phyloP scores from a whole-genome alignment of 2,329 filamentous ascomycete species.

The Ophiocordyceps camponoti-rufipedis region DNA sequence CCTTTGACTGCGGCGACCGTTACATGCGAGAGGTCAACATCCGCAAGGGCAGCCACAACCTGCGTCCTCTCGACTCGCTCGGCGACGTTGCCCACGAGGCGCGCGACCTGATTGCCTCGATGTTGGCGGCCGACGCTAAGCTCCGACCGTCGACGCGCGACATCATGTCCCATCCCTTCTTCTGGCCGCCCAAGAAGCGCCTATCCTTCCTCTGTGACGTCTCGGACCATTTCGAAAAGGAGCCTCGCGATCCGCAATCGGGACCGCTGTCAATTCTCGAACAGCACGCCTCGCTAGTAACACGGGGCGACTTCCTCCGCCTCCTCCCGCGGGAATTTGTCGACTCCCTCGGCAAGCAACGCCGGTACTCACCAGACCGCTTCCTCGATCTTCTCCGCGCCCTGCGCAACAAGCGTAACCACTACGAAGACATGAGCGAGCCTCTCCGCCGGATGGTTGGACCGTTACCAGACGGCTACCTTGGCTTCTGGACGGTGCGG shows the following conservation, averaged over 20 bases:
- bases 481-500: slow-evolving; percentile 62
- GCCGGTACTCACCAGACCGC: slow-evolving; percentile 75
- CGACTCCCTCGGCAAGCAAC: slow-evolving; percentile 78
- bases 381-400: slow-evolving; percentile 79
- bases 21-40: slow-evolving; percentile 98
- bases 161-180: slow-evolving; percentile 87
- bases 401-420: slow-evolving; percentile 88
- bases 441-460: slow-evolving; percentile 54
- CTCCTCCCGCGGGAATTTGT: slow-evolving; percentile 65
- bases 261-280: slow-evolving; percentile 43
- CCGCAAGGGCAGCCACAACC: slow-evolving; percentile 66
- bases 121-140: slow-evolving; percentile 43
- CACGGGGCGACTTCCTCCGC: slow-evolving; percentile 59
- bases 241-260: slow-evolving; percentile 68
- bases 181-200: slow-evolving; percentile 81
- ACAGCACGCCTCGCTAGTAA: slow-evolving; percentile 29
- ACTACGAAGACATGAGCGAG: slow-evolving; percentile 91
- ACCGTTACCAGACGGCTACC: slow-evolving; percentile 58
- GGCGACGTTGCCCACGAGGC: slow-evolving; percentile 78
- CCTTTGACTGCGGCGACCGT: slow-evolving; percentile 83
- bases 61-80: slow-evolving; percentile 52
- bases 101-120: slow-evolving; percentile 66
- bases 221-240: slow-evolving; percentile 90
- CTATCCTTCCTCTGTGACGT: slow-evolving; percentile 90
- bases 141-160: slow-evolving; percentile 52